phyloP scores from a whole-genome alignment of 176 grass and related monocot species.

The Hyparrhenia diplandra region DNA sequence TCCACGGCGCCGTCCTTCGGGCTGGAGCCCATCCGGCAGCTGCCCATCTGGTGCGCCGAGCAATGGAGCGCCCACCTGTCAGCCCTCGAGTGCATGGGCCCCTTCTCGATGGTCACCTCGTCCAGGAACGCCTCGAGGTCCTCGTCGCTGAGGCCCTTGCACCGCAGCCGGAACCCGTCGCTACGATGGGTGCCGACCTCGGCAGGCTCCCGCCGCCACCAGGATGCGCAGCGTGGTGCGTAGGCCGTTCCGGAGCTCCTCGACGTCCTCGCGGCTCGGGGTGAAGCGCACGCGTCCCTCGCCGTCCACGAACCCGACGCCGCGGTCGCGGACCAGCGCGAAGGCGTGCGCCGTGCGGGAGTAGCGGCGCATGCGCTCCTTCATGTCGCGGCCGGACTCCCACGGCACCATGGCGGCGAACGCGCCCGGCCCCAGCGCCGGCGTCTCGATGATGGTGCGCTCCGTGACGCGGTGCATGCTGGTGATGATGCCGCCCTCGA shows the following conservation, averaged over 20 bases:
- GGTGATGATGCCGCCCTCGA: constrained; percentile 88
- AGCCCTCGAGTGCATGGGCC: constrained; percentile 35
- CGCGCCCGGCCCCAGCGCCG: constrained; percentile 46
- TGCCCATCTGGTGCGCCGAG: constrained; percentile 90
- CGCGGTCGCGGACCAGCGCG: constrained; percentile 61
- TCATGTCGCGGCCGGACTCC: constrained; percentile 66
- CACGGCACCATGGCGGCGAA: constrained; percentile 62
- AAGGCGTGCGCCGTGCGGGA: constrained; percentile 67
- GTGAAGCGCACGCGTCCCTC: constrained; percentile 44
- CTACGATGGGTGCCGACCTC: constrained; percentile 87
- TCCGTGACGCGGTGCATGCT: constrained; percentile 64
- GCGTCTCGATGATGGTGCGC: constrained; percentile 67
- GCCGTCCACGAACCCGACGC: constrained; percentile 42
- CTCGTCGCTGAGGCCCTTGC: constrained; percentile 53
- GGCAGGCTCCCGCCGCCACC: constrained; percentile 62
- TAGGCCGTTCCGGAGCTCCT: constrained; percentile 54
- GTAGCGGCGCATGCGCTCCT: constrained; percentile 67
- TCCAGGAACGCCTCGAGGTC: constrained; percentile 68
- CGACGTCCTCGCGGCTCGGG: constrained; percentile 35
- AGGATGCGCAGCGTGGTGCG: constrained; percentile 51
- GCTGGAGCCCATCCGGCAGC: constrained; percentile 68
- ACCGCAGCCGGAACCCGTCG: constrained; percentile 52
- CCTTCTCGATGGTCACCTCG: constrained; percentile 42
- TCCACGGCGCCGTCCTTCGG: constrained; percentile 55
- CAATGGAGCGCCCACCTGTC: constrained; percentile 44